Evolutionary conservation across 345 rosid species (phyloP).

Genomic region (Raphanus sativus): DNA sequence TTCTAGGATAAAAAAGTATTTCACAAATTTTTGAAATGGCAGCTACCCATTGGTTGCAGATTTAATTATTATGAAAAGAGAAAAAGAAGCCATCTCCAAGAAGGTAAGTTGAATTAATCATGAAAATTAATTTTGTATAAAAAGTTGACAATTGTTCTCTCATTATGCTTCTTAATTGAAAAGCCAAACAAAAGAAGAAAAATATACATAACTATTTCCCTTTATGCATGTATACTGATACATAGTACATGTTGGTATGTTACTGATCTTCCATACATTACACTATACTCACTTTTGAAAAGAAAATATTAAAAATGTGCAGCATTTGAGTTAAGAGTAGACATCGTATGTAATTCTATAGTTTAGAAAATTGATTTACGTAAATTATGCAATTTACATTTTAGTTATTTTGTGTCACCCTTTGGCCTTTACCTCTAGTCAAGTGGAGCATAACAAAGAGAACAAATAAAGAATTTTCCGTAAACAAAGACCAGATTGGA

Average conservation of each 20-base stretch:
- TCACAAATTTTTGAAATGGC: slow-evolving; percentile 16
- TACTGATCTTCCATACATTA: neutral
- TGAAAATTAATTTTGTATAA: neutral
- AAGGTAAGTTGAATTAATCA: neutral
- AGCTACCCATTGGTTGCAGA: neutral
- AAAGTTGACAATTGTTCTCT: neutral
- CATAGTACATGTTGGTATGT: neutral
- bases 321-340: neutral
- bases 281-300: neutral
- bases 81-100: slow-evolving; percentile 7
- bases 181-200: neutral
- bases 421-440: slow-evolving; percentile 1
- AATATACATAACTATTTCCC: neutral
- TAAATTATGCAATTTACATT: neutral
- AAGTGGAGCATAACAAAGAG: slow-evolving; percentile 27
- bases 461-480: slow-evolving; percentile 10
- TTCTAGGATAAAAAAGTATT: neutral
- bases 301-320: neutral
- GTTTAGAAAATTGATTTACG: neutral
- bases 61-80: neutral
- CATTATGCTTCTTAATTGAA: slow-evolving; percentile 1
- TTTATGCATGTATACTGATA: neutral
- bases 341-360: neutral
- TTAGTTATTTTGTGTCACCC: slow-evolving; percentile 14
- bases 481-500: slow-evolving; percentile 18